phyloP scores from a whole-genome alignment of 2,329 filamentous ascomycete species.

The Graphiopsis chlorocephala region DNA sequence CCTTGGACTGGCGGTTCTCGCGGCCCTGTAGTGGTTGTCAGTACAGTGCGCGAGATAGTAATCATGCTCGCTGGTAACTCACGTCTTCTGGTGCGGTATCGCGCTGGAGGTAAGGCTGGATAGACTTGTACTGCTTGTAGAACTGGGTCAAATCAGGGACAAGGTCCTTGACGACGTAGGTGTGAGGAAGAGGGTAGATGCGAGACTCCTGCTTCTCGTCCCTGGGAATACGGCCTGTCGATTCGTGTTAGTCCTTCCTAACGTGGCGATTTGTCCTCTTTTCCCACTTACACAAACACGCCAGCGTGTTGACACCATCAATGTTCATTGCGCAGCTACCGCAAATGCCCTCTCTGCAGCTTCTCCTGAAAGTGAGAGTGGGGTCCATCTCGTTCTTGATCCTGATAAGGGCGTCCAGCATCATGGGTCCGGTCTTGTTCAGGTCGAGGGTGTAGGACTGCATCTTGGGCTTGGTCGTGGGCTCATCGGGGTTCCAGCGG shows the following conservation, averaged over 20 bases:
- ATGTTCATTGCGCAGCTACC: constrained; percentile 99
- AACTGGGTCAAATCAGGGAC: constrained; percentile 97
- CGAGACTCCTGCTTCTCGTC: constrained; percentile 78
- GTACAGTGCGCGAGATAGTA: constrained; percentile 12
- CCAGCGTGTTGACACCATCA: constrained; percentile 95
- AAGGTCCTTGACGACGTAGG: constrained; percentile 98
- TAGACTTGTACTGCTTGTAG: constrained; percentile 99
- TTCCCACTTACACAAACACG: constrained; percentile 70
- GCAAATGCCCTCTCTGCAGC: constrained; percentile 97
- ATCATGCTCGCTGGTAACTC: constrained; percentile 40
- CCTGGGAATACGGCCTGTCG: constrained; percentile 82
- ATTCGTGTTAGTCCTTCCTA: not conserved
- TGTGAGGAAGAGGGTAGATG: constrained; percentile 97
- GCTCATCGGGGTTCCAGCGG: constrained; percentile 95
- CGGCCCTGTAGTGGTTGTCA: constrained; percentile 61
- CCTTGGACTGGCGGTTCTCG: constrained; percentile 87
- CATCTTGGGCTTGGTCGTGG: constrained; percentile 90
- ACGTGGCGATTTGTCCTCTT: not conserved
- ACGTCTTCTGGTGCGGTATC: constrained; percentile 81
- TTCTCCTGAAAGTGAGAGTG: constrained; percentile 91
- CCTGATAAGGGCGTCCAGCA: constrained; percentile 91
- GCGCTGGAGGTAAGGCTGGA: constrained; percentile 96
- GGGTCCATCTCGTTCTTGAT: constrained; percentile 99
- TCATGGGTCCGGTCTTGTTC: constrained; percentile 99
- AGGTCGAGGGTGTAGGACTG: constrained; percentile 92